phyloP scores from a whole-genome alignment of 345 rosid genomes.

The Populus davidiana region DNA sequence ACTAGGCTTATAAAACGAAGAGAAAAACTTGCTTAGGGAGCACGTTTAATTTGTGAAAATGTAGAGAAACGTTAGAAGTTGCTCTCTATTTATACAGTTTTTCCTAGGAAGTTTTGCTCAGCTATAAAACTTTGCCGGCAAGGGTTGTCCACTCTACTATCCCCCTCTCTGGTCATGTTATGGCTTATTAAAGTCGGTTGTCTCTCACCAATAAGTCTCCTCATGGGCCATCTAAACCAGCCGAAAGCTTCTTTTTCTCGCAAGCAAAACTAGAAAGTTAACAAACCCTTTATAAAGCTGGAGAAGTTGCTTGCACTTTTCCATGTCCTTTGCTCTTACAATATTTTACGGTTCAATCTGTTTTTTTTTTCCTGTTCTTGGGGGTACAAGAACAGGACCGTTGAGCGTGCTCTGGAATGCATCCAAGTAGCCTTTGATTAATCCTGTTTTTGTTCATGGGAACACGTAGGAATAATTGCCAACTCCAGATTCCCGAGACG shows the following conservation, averaged over 20 bases:
- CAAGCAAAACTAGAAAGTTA: background rate
- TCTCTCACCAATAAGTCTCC: conserved; percentile 5
- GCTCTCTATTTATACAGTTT: conserved; percentile 20
- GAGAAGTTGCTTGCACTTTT: conserved; percentile 4
- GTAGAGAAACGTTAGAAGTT: conserved; percentile 35
- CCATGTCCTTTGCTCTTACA: background rate
- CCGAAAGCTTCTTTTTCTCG: conserved; percentile 13
- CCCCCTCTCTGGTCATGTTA: background rate
- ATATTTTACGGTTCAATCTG: background rate
- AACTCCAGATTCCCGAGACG: background rate
- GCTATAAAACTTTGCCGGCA: conserved; percentile 18
- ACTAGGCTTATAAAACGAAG: background rate
- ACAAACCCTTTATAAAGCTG: background rate
- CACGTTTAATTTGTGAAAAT: conserved; percentile 46
- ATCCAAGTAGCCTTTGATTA: background rate
- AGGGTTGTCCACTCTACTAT: background rate
- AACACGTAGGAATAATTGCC: background rate
- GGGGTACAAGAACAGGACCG: background rate
- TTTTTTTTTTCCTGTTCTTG: background rate
- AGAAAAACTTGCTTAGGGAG: conserved; percentile 32
- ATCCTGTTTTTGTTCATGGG: background rate
- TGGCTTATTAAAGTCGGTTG: background rate
- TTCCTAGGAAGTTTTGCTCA: background rate
- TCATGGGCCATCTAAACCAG: background rate
- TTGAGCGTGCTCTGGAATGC: background rate